Evolutionary conservation across 169 alveolate species (phyloP), one percentile per base, ranked within the genome.

Genomic region (Cryptosporidium ryanae): DNA sequence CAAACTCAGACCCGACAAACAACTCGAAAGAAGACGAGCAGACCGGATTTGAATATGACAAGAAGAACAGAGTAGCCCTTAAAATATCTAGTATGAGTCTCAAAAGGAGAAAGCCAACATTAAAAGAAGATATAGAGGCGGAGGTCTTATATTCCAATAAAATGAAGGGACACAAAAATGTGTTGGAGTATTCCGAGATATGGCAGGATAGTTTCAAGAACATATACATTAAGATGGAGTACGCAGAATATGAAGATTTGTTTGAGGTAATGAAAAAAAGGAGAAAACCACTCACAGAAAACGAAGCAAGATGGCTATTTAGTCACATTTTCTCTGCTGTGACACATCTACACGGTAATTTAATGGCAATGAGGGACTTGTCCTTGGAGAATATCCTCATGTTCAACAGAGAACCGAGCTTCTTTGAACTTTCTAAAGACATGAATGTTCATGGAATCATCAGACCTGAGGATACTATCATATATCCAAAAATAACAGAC

Each of bases 321-420:
- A 68, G 65, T 27, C 93, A 90, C 27, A 90, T 90, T 18, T 66
- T 82, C 64, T 66, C 66, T 52, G 91, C 91, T 1, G 89, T 90
- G 8, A 82, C 64, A 27, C 64, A 82, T 64, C 48, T 90, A n/a
- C 93, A 90, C 55, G 82, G 67, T 3, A 82, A 84, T 29, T 55
- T 46, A 34, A 83, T 90, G 84, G 93, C 93, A 18, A 55, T 76
- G 76, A 65, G 84, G 46, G 94, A 91, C 29, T 90, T 90, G 44
- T 92, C 94, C 10, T 67, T 92, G 38, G 95, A 92, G 50, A 92
- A 92, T 65, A 84, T 92, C 21, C 91, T 92, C 31, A 82, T 92
- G 49, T 92, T 89, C 64, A 92, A 84, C 48, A 82, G 90, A 82
- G 91, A 89, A 44, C 83, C 83, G 18, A 43, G 52, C 38, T 68